These are phyloP conservation scores for Tephrocybe sp. DNA, from an alignment of 768 basidiomycete genomes.

Conservation along the genomic window DNA sequence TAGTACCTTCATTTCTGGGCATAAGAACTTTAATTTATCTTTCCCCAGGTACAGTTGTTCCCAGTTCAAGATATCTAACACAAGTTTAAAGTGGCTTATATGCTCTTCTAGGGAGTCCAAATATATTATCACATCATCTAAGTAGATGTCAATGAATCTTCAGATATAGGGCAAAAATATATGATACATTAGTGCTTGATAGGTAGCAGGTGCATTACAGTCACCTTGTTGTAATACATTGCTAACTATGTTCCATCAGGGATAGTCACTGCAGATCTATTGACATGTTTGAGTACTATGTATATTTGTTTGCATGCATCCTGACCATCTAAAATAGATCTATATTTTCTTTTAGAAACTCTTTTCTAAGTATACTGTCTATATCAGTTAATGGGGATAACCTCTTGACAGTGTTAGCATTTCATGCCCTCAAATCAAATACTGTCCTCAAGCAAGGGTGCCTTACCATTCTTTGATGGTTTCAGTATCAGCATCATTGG, in stretches of 20 bases:
- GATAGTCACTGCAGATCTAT: constrained; percentile 22
- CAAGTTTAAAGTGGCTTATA: too few species aligned
- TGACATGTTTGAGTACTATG: constrained; percentile 25
- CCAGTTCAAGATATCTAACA: too few species aligned
- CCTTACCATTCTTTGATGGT: background rate
- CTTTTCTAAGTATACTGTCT: background rate
- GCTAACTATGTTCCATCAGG: constrained; percentile 31
- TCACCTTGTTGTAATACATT: constrained; percentile 28
- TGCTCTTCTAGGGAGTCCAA: constrained; percentile 28
- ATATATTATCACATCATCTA: constrained; percentile 18
- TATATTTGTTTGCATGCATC: constrained; percentile 2
- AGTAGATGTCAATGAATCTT: constrained; percentile 35
- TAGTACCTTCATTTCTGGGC: too few species aligned
- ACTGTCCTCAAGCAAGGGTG: background rate
- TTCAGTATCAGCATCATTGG: background rate
- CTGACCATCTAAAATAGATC: background rate
- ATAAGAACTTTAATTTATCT: too few species aligned
- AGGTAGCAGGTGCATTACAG: constrained; percentile 30
- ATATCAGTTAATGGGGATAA: background rate
- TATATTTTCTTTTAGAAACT: background rate
- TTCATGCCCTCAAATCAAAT: background rate
- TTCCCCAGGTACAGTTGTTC: too few species aligned
- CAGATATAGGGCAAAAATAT: constrained; percentile 31
- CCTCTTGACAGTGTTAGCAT: background rate
- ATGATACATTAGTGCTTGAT: constrained; percentile 34